These are phyloP conservation scores for Penicillium daleae DNA, from an alignment of 495 filamentous ascomycete species.

Conservation along the genomic window DNA sequence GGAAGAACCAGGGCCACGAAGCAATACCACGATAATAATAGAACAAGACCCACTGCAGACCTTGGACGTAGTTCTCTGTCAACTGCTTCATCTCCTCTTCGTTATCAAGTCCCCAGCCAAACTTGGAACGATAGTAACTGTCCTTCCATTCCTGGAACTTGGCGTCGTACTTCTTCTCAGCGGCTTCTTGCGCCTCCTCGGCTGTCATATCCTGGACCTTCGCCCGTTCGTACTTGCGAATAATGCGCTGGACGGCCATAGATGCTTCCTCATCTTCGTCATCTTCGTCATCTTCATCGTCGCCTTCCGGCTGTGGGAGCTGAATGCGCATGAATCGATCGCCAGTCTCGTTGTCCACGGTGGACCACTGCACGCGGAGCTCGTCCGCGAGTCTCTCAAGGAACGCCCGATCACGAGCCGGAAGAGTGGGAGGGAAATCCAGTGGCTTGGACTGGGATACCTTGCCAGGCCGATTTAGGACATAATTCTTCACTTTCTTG, in stretches of 20 bases:
- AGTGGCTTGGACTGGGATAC: conserved; percentile 52
- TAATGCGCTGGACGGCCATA: conserved; percentile 77
- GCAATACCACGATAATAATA: conserved; percentile 98
- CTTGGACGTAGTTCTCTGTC: conserved; percentile 96
- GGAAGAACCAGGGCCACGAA: conserved; percentile 98
- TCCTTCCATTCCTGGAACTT: conserved; percentile 93
- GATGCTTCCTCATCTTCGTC: conserved; percentile 85
- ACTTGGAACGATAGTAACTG: conserved; percentile 87
- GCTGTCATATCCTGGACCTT: conserved; percentile 78
- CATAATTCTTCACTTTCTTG: conserved; percentile 79
- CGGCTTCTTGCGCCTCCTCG: conserved; percentile 74
- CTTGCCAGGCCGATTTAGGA: conserved; percentile 61
- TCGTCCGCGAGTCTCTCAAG: conserved; percentile 84
- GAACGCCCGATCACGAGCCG: conserved; percentile 88
- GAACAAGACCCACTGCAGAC: conserved; percentile 96
- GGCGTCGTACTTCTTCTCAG: conserved; percentile 80
- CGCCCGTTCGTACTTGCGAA: conserved; percentile 88
- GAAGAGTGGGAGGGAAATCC: conserved; percentile 73
- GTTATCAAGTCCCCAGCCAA: conserved; percentile 85
- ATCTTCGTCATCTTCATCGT: conserved; percentile 55
- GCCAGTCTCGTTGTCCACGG: conserved; percentile 75
- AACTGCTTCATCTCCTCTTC: conserved; percentile 80
- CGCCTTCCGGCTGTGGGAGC: conserved; percentile 56
- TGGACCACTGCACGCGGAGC: conserved; percentile 81
- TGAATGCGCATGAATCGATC: conserved; percentile 78